These are phyloP conservation scores for Backusella sp. DNA, from an alignment of 192 early-diverging fungal genomes.

Conservation along the genomic window DNA sequence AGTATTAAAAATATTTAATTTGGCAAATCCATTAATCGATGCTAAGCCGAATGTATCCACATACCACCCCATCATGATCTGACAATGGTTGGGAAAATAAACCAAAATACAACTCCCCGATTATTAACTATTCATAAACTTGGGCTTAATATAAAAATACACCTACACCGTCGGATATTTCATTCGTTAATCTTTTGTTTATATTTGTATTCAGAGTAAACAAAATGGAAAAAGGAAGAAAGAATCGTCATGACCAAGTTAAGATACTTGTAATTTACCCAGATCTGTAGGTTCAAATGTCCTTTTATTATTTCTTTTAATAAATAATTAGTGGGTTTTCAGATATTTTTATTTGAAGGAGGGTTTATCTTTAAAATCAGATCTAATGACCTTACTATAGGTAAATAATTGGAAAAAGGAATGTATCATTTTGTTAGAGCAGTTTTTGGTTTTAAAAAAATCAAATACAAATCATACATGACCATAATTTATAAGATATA, in stretches of 20 bases:
- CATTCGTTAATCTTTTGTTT: too few relatives aligned
- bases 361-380: background rate
- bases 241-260: background rate
- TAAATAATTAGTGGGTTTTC: background rate
- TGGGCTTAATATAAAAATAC: too few relatives aligned
- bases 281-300: background rate
- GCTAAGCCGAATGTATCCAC: too few relatives aligned
- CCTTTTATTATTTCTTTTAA: background rate
- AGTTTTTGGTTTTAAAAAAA: background rate
- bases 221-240: too few relatives aligned
- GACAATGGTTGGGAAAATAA: too few relatives aligned
- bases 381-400: background rate
- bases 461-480: background rate
- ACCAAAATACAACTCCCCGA: too few relatives aligned
- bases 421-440: background rate
- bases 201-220: too few relatives aligned
- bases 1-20: too few relatives aligned
- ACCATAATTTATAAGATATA: background rate
- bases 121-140: too few relatives aligned
- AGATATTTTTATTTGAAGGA: background rate
- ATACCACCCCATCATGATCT: too few relatives aligned
- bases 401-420: background rate
- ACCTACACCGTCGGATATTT: too few relatives aligned
- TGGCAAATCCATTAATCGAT: too few relatives aligned
- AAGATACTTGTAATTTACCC: background rate